These are phyloP conservation scores for Wallacemonas rigidus DNA, from an alignment of 208 protist species.

Conservation along the genomic window DNA sequence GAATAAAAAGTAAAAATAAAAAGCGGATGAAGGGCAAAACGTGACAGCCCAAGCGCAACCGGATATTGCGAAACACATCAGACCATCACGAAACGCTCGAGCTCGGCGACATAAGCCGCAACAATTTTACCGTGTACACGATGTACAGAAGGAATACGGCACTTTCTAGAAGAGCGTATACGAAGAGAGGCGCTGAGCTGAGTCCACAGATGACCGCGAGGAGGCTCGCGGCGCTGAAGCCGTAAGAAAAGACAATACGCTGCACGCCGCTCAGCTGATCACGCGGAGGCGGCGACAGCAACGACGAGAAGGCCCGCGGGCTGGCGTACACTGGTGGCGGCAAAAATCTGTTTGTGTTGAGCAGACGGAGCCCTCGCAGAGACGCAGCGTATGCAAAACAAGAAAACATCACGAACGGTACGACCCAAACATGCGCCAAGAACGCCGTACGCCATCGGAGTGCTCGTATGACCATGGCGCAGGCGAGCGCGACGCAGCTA, in stretches of 20 bases:
- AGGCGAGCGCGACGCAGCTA: neutral
- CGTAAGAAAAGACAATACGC: constrained; percentile 28
- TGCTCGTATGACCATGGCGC: neutral
- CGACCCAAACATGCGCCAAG: neutral
- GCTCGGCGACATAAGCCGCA: constrained; percentile 13
- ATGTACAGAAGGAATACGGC: constrained; percentile 18
- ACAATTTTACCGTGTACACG: constrained; percentile 13
- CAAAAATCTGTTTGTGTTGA: constrained; percentile 42
- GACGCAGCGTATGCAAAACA: constrained; percentile 21
- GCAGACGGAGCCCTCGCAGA: constrained; percentile 28
- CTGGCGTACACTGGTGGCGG: constrained; percentile 19
- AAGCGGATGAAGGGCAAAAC: too few species aligned
- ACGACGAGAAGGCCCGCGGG: constrained; percentile 13
- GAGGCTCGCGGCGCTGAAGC: constrained; percentile 22
- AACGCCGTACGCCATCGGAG: neutral
- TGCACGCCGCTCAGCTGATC: constrained; percentile 29
- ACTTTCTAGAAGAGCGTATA: constrained; percentile 23
- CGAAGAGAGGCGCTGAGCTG: neutral
- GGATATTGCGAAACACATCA: neutral
- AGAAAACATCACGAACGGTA: constrained; percentile 24
- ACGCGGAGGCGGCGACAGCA: constrained; percentile 27
- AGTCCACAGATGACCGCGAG: constrained; percentile 23
- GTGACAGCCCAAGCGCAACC: too few species aligned
- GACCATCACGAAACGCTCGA: neutral
- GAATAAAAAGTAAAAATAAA: too few species aligned